Conservation (phyloP, 805 yeast species). For the Candida cerambycidarum region DNA sequence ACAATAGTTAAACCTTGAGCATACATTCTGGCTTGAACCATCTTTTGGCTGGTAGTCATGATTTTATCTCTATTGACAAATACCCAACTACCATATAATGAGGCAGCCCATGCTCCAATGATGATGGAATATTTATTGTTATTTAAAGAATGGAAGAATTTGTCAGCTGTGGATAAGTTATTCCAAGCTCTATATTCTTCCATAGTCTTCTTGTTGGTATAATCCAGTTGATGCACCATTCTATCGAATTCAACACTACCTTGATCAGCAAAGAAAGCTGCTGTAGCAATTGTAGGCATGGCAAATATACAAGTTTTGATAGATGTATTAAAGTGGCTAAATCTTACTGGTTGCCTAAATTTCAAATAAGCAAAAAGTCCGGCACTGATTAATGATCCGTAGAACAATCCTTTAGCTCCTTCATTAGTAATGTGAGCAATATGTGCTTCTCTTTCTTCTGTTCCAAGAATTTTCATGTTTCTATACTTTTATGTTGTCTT, state of each 20-base stretch:
- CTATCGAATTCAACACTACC: slow-evolving; percentile 46
- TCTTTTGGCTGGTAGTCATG: slow-evolving; percentile 75
- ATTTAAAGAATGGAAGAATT: slow-evolving; percentile 26
- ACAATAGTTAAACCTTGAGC: slow-evolving; percentile 82
- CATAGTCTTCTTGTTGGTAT: slow-evolving; percentile 26
- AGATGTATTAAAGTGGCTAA: slow-evolving; percentile 35
- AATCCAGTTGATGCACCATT: slow-evolving; percentile 32
- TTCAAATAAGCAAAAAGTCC: slow-evolving; percentile 35
- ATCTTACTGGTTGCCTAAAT: slow-evolving; percentile 32
- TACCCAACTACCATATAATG: slow-evolving; percentile 67
- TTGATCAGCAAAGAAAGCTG: slow-evolving; percentile 44
- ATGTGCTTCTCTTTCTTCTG: slow-evolving; percentile 43
- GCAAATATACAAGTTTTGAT: slow-evolving; percentile 38
- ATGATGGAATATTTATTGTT: slow-evolving; percentile 38
- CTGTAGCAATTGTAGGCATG: slow-evolving; percentile 39
- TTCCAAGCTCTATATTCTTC: slow-evolving; percentile 40
- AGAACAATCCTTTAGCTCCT: slow-evolving; percentile 39
- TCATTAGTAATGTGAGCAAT: slow-evolving; percentile 32
- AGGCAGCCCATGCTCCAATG: slow-evolving; percentile 39
- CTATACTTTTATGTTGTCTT: not conserved
- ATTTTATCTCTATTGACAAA: slow-evolving; percentile 69
- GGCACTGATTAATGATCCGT: slow-evolving; percentile 31
- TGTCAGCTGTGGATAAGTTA: slow-evolving; percentile 28
- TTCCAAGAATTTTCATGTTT: slow-evolving; percentile 36
- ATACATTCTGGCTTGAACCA: slow-evolving; percentile 87